Conservation (phyloP, 306 rosid species). For the Leucaena leucocephala region DNA sequence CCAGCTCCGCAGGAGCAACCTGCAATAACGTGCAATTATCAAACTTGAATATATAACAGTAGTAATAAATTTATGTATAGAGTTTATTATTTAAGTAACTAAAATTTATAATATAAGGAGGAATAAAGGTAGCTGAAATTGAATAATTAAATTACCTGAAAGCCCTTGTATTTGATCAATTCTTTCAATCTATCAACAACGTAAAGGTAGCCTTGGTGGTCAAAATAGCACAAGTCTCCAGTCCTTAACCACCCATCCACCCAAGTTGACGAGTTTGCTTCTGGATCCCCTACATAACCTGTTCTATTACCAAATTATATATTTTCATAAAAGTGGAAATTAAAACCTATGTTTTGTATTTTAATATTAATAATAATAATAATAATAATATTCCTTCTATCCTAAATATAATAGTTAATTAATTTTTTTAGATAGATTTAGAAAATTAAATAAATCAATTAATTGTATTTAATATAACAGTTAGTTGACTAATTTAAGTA, state of each 20-base stretch:
- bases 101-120: too few species aligned
- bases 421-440: too few species aligned
- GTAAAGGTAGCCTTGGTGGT: conserved; percentile 53
- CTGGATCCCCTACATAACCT: conserved; percentile 56
- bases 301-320: neutral
- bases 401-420: too few species aligned
- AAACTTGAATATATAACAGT: neutral
- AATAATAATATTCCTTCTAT: too few species aligned
- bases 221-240: conserved; percentile 58
- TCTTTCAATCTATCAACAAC: conserved; percentile 67
- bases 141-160: conserved; percentile 42
- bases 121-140: neutral
- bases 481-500: too few species aligned
- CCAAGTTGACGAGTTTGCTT: conserved; percentile 45
- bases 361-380: too few species aligned
- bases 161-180: conserved; percentile 66
- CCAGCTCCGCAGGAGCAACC: conserved; percentile 82
- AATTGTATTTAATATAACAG: too few species aligned
- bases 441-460: too few species aligned
- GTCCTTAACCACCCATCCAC: conserved; percentile 65
- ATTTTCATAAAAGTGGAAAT: too few species aligned
- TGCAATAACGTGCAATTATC: neutral
- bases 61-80: neutral
- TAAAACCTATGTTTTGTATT: too few species aligned
- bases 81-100: too few species aligned